Conservation (phyloP, 2,329 filamentous ascomycete genomes). For the Byssothecium circinans region DNA sequence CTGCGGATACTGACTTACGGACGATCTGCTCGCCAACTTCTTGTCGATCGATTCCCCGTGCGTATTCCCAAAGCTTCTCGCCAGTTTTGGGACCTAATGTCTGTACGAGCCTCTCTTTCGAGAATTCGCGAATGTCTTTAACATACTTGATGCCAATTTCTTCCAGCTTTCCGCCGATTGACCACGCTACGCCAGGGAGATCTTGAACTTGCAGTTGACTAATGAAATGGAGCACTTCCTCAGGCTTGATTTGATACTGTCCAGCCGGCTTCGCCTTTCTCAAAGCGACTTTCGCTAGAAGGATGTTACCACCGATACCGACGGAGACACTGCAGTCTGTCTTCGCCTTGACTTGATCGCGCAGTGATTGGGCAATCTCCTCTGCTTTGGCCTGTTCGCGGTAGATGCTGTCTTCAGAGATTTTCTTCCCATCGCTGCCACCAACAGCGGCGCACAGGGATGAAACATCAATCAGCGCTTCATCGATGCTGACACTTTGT, state of each 20-base stretch:
- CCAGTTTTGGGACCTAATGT: constrained; percentile 89
- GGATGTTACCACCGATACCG: constrained; percentile 86
- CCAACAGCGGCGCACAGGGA: constrained; percentile 65
- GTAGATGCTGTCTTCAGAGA: constrained; percentile 70
- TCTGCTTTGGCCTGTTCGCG: constrained; percentile 79
- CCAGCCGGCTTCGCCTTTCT: constrained; percentile 93
- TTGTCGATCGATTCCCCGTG: constrained; percentile 79
- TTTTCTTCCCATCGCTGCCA: constrained; percentile 65
- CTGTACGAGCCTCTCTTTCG: constrained; percentile 73
- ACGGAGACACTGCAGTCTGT: constrained; percentile 90
- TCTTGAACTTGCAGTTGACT: constrained; percentile 76
- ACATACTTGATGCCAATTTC: constrained; percentile 82
- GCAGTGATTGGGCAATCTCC: constrained; percentile 67
- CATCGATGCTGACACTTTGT: constrained; percentile 96
- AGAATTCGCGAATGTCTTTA: constrained; percentile 75
- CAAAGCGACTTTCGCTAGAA: constrained; percentile 88
- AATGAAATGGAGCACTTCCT: constrained; percentile 75
- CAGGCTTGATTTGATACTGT: constrained; percentile 83
- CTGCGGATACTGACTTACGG: constrained; percentile 92
- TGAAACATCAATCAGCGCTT: constrained; percentile 86
- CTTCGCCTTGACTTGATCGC: constrained; percentile 68
- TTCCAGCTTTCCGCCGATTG: constrained; percentile 83
- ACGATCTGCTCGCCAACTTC: constrained; percentile 85
- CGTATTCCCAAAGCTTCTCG: constrained; percentile 85
- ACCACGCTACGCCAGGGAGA: constrained; percentile 89